Conservation (phyloP, 331 rosid species). For the Quercus lobata region DNA sequence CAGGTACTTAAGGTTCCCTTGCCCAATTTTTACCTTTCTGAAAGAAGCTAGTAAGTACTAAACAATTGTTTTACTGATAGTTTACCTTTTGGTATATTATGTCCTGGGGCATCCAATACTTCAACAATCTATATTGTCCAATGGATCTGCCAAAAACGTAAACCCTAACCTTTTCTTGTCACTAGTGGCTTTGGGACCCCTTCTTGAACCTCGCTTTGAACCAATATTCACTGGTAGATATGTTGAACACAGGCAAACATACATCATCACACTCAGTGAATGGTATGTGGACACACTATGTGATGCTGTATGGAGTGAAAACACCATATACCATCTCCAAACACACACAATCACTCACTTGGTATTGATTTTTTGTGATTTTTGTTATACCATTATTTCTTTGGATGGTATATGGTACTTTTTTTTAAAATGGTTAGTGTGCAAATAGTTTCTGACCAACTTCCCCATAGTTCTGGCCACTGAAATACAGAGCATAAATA, state of each 20-base stretch:
- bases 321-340: too few species aligned
- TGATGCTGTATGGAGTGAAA: too few species aligned
- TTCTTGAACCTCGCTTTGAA: not conserved
- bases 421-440: not conserved
- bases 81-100: not conserved
- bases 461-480: not conserved
- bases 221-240: not conserved
- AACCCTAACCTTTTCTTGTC: not conserved
- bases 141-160: not conserved
- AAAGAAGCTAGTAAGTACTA: not conserved
- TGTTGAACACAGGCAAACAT: not conserved
- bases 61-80: not conserved
- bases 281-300: not conserved
- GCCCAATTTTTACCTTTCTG: not conserved
- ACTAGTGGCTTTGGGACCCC: not conserved
- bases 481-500: not conserved
- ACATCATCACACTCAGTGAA: not conserved
- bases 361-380: not conserved
- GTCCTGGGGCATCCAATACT: not conserved
- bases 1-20: slow-evolving; percentile 47
- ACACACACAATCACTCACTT: not conserved
- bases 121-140: not conserved
- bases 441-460: not conserved
- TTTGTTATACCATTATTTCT: not conserved
- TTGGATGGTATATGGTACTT: not conserved